phyloP scores from a whole-genome alignment of 805 yeast genomes.

The Ogataea ramenticola region DNA sequence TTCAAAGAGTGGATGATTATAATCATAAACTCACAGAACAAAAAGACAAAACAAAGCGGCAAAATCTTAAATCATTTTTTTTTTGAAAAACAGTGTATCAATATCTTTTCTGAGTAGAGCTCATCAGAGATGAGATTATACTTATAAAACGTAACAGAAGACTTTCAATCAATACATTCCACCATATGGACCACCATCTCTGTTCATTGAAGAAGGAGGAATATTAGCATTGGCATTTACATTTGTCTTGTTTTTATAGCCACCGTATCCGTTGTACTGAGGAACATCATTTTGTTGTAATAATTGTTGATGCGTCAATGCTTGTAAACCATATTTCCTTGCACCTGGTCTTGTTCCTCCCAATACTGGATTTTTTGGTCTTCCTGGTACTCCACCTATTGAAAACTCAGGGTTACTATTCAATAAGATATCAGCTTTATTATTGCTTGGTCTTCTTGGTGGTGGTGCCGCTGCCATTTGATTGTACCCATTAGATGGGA shows the following conservation, averaged over 20 bases:
- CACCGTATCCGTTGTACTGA: slow-evolving; percentile 10
- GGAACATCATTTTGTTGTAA: slow-evolving; percentile 9
- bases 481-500: slow-evolving; percentile 1
- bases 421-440: slow-evolving; percentile 35
- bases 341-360: slow-evolving; percentile 10
- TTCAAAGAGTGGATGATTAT: too few relatives aligned
- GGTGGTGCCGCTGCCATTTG: slow-evolving; percentile 7
- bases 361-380: neutral
- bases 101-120: too few relatives aligned
- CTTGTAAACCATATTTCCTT: slow-evolving; percentile 16
- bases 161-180: neutral
- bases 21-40: too few relatives aligned
- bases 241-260: slow-evolving; percentile 19
- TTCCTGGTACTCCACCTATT: slow-evolving; percentile 9
- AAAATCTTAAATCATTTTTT: too few relatives aligned
- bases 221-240: slow-evolving; percentile 24
- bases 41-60: too few relatives aligned
- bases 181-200: slow-evolving; percentile 40
- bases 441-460: slow-evolving; percentile 9
- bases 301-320: slow-evolving; percentile 3
- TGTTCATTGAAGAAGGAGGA: slow-evolving; percentile 33
- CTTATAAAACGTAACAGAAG: too few relatives aligned
- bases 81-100: too few relatives aligned
- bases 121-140: too few relatives aligned
- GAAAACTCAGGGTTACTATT: slow-evolving; percentile 44